Evolutionary conservation across 345 rosid genomes (phyloP), one percentile per base, ranked within the genome.

Genomic region (Eucalyptus tenuipes): DNA sequence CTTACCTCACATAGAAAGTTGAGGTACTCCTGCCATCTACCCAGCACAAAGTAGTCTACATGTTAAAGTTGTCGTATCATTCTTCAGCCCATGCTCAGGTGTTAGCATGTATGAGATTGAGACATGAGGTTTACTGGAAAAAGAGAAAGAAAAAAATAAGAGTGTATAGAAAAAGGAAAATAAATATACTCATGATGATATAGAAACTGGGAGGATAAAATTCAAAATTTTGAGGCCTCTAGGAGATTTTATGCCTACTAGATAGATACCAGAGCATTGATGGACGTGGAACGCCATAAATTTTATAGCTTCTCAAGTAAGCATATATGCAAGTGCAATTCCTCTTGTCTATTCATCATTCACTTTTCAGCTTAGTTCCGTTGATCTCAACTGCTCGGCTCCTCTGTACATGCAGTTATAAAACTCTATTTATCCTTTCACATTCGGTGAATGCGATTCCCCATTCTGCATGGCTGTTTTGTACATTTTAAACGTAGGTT

Each of bases 21-120:
- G 90, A 96, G 95, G 92, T 98, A 95, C 90, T 90, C 91, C 57
- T 97, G 98, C 88, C 99, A 98, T 93, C 95, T 96, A 89, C 97
- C 98, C 29, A 86, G 91, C 92, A 90, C 91, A 89, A 88, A 88
- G 31, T 93, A 93, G 91, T 75, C 84, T 75, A 40, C 29, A 75
- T 37, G 47, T 37, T 75, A 75, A 11, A 40, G 44, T 37, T 75
- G 84, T 20, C 44, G 47, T 75, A 40, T 75, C 27, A 20, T 40
- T 22, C 84, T 40, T 40, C 47, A 6, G 29, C 84, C 84, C 47
- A 75, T 75, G 47, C 82, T 75, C 84, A 75, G 84, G 47, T 11
- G 84, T 40, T 22, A 75, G 84, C 47, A n/a, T 86, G 55, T 50
- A 52, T 86, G 87, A 47, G 57, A 52, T 49, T 33, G 31, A 24